These are phyloP conservation scores for Exophiala calicioides DNA, from an alignment of 2,329 filamentous ascomycete species.

Conservation along the genomic window DNA sequence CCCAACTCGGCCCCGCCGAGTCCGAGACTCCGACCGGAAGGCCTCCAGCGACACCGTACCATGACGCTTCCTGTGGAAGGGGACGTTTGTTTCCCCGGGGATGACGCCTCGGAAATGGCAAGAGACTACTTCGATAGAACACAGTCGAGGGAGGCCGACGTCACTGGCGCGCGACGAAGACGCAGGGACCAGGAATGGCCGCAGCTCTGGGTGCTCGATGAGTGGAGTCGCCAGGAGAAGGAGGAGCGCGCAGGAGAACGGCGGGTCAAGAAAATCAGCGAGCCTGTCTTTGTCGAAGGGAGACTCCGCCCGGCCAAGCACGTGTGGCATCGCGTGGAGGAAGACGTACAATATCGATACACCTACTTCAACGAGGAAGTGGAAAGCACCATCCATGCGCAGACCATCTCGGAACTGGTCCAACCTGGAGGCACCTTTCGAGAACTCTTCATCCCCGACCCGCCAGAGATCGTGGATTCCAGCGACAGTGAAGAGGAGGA, in stretches of 20 bases:
- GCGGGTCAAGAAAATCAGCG: conserved; percentile 80
- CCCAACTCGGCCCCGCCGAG: conserved; percentile 42
- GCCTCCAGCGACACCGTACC: conserved; percentile 44
- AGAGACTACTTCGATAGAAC: conserved; percentile 68
- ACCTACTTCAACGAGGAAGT: conserved; percentile 99
- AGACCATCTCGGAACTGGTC: conserved; percentile 89
- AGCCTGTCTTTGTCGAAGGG: conserved; percentile 89
- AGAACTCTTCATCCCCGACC: conserved; percentile 89
- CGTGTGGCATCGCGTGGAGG: conserved; percentile 82
- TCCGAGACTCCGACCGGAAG: conserved; percentile 40
- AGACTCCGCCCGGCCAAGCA: conserved; percentile 72
- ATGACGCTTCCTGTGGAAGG: conserved; percentile 69
- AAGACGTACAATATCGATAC: conserved; percentile 89
- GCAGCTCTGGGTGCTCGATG: conserved; percentile 77
- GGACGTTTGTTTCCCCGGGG: conserved; percentile 89
- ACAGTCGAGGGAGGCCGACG: conserved; percentile 46
- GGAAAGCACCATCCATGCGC: conserved; percentile 91
- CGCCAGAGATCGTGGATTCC: conserved; percentile 71
- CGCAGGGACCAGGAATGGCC: conserved; percentile 78
- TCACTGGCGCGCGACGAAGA: conserved; percentile 47
- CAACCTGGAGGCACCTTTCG: conserved; percentile 81
- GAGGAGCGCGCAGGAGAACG: conserved; percentile 80
- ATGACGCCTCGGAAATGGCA: conserved; percentile 74
- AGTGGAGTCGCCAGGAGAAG: conserved; percentile 89
- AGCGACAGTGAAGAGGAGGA: conserved; percentile 65